A percentile compares a stretch with the other conserved stretches of the same genome.
Evolutionary conservation across 2,329 filamentous ascomycete species (phyloP).

Genomic region (Didymella exigua): DNA sequence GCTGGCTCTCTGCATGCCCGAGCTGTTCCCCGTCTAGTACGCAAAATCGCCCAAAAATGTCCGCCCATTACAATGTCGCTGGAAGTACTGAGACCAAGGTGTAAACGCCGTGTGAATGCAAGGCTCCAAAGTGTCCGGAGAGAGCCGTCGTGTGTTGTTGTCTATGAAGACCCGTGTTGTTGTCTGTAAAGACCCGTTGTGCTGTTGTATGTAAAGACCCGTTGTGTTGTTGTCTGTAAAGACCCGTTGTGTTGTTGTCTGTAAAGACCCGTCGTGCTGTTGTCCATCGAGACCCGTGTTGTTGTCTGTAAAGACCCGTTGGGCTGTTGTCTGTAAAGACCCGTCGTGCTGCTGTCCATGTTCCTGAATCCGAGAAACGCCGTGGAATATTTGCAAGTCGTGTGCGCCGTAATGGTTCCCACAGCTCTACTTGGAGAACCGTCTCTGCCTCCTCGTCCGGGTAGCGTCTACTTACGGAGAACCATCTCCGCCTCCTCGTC

Average conservation of each 20-base stretch:
- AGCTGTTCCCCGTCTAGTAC: conserved; percentile 27
- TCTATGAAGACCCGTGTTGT: too few species aligned
- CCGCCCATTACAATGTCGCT: conserved; percentile 10
- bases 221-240: too few species aligned
- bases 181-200: conserved; percentile 6
- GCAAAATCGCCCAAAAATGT: conserved; percentile 11
- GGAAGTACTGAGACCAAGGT: neutral
- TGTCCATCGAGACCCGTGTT: too few species aligned
- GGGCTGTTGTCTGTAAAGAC: conserved; percentile 7
- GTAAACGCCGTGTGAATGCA: conserved; percentile 14
- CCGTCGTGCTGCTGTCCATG: conserved; percentile 5
- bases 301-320: conserved; percentile 6
- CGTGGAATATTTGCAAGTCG: neutral
- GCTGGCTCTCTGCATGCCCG: conserved; percentile 22
- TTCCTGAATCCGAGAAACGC: conserved; percentile 13
- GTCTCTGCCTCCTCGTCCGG: neutral
- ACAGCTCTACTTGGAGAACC: neutral
- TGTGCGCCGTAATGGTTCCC: neutral
- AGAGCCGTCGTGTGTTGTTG: too few species aligned
- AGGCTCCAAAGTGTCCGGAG: conserved; percentile 12
- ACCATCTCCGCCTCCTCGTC: conserved; percentile 37
- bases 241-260: too few species aligned
- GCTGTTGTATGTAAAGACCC: conserved; percentile 7
- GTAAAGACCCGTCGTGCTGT: conserved; percentile 6
- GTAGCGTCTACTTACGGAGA: conserved; percentile 40